Evolutionary conservation across 106 monocot species (phyloP), one percentile per base, ranked within the genome.

Genomic region (Posidonia australis): DNA sequence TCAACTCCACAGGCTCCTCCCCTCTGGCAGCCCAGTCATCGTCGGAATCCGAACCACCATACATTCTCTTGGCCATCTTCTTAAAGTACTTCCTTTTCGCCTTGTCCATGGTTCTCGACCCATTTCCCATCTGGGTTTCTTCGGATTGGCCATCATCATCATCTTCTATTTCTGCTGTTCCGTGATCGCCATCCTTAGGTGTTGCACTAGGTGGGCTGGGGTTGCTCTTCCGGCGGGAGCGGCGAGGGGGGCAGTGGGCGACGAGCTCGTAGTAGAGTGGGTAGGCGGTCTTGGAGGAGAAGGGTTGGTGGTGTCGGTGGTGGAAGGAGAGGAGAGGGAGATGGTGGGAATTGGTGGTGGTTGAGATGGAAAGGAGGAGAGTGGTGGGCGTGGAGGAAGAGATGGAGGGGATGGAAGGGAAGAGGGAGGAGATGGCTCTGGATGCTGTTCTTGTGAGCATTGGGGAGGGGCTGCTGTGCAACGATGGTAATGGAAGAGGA

Each of bases 261-360:
- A 96, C 68, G 72, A 96, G 90, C 61, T 90, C 86, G 67, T 96
- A 96, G 90, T 96, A 96, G 55, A 96, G 86, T 10, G 94, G 94
- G 67, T 90, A 96, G 5, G 83, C 82, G 32, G 88, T 73, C 57
- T 78, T 43, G 64, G 86, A 71, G 55, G 83, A 71, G 69, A 82
- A 81, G 54, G 66, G 68, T 64, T 27, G 72, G 76, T 36, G 68
- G 52, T 18, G 68, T 64, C 36, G 72, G 76, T 36, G 68, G 52
- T 18, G 58, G 58, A 25, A 65, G 41, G 10, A 55, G 27, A 69
- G 49, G 48, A 9, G 27, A 52, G 20, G 63, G 65, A 10, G 5
- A 10, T 53, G 52, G 59, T 43, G 52, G 56, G 51, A 60, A 9
- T n/a, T n/a, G n/a, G 65, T 12, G 29, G 42, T 17, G 64, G 27